Base-by-base conservation (phyloP, 2,329 filamentous ascomycete genomes). In the Didymosphaeria variabile region DNA sequence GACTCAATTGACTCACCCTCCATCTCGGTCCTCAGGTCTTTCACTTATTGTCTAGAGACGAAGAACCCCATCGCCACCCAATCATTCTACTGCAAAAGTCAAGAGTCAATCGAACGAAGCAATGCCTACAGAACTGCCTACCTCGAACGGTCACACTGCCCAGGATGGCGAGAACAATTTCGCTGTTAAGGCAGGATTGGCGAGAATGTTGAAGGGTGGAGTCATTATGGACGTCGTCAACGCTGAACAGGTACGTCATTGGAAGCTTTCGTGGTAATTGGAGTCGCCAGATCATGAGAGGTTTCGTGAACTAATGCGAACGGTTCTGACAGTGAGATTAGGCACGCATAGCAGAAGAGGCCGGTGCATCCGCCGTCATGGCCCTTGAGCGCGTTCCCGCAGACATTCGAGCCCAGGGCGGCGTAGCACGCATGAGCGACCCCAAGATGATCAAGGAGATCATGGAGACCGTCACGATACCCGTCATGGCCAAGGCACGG, bases 191-290 rank as follows among this genome's bases (percentile, higher is more conserved):
- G 91, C 93, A 57, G 95, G 94, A 61, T 85, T 99, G 67, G 95
- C 95, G 26, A 91, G 97, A 81, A 99, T 99, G 95, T 85, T 98
- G 81, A 97, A 98, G 86, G 95, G 95, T 78, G 95, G 95, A 74
- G 95, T 99, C 68, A 99, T 99, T 82, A 99, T 99, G 95, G 95
- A 99, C 81, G 95, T 98, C 60, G 93, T 96, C 66, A 92, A 94
- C 79, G 92, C 93, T 29, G 91, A 92, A 76, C 94, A 92, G 83
- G 88, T 88, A 78, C 59, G 72, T 65, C 29, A 38, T 32, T 40
- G 9, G 23, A 17, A 49, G 31, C 10, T 44, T 44, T 38, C 31
- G 21, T 32, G 58, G 5, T 38, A 8, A 31, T n/a, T 46, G 46
- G 40, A 13, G 13, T 13, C 1, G 36, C 38, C 6, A n/a, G 15